Evolutionary conservation across 192 early-diverging fungal genomes (phyloP), one percentile per base, ranked within the genome.

Genomic region (Linnemannia zychae): DNA sequence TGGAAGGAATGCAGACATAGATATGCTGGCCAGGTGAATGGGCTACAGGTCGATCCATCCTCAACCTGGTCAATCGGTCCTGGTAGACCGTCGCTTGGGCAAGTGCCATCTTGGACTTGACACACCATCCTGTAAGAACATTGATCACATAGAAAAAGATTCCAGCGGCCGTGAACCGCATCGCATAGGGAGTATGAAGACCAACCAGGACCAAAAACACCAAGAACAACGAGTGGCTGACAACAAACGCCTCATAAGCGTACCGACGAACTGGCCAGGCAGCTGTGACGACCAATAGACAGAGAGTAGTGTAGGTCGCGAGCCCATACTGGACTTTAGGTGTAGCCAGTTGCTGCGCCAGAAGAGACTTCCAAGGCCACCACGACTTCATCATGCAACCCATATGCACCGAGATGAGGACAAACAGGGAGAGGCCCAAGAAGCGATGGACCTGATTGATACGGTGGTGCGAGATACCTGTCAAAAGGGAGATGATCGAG

Each of bases 101-200:
- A 22, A 82, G 80, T 1, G 87, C 84, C 48, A 86, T 28, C 38
- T 87, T 78, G 15, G 89, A 85, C 36, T 88, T 82, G 34, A 91
- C 79, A 74, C 75, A 88, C 85, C 86, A 91, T 2, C 84, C 86
- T 28, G 87, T 83, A 33, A 89, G 78, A 1, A 87, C 65, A 63
- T 91, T 90, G 36, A 90, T 68, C 0, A 85, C n/a, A 67, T 90
- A 90, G 49, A 85, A 78, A 65, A 91, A 63, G 20, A 91, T 70
- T 16, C 90, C 90, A 4, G 84, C 71, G 6, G 74, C 68, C 33
- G 88, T 90, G 72, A 89, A 91, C 6, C 90, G 88, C 89, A 90
- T 89, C 0, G 89, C 90, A 65, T 91, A 91, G 16, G 92, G 91
- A 12, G 92, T 90, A 60, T 93, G 92, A 4, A 86, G 66, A 22